Evolutionary conservation across 495 filamentous ascomycete species (phyloP), one percentile per base, ranked within the genome.

Genomic region (Penicillium paradoxum): DNA sequence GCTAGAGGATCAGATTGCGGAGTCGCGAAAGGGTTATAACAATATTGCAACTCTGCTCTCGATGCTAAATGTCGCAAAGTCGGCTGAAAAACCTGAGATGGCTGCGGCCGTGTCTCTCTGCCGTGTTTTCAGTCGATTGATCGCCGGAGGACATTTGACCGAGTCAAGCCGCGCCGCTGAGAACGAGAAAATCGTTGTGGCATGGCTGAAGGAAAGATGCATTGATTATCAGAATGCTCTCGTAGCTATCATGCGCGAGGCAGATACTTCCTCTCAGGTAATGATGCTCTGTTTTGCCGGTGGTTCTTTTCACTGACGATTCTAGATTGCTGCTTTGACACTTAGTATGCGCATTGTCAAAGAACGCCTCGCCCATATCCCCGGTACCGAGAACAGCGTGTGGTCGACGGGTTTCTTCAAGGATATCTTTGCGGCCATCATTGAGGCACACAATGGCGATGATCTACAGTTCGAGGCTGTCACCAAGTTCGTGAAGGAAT

Each of bases 21-120:
- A 91, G 66, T 95, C 90, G 22, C 86, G 84, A 53, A 88, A 88
- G 65, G 78, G 96, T 67, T 96, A 93, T 77, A 97, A 98, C 74
- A 90, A 93, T 59, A 95, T 97, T 61, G 83, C 84, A 8, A 83
- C 75, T 0, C 69, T 97, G 36, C 74, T 95, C 32, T 75, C 77
- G 8, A 73, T 83, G 56, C 73, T 84, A 9, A 73, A 80, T 66
- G 66, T 72, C 19, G 68, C 79, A 15, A 67, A 75, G 6, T 56
- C 70, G 9, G 60, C 66, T 11, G 67, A 71, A 21, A 70, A 72
- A 9, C 73, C 73, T 2, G 70, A 77, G 54, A 60, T 86, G 9
- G 73, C 83, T 18, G 88, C 90, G 0, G 81, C 86, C 0, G 85
- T 95, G 15, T 82, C 90, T 2, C 75, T 97, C 24, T 97, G 91